Base-by-base conservation (phyloP, 164 flowering plant genomes). In the Pachysandra terminalis region DNA sequence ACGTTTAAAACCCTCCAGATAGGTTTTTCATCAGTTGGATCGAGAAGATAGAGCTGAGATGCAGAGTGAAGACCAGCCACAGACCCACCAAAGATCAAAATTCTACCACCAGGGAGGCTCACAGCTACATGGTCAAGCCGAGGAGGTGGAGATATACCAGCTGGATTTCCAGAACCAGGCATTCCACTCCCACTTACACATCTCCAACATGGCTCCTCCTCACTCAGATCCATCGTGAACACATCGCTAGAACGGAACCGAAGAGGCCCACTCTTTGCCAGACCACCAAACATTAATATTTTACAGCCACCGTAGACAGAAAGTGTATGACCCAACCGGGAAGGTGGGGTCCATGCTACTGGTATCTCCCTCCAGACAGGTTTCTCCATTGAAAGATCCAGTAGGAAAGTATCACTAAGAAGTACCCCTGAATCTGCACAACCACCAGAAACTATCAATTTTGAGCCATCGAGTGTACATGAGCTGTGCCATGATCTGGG, bases 401-500 rank as follows among this genome's bases (percentile, higher is more conserved):
- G 86, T 26, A 89, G 78, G 72, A 90, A 90, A 19, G 96, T 90
- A 52, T 93, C 98, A 52, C 96, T 90, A 15, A 93, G 83, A 61
- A 93, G 96, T 22, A 90, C 98, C 32, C 98, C 96, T 51, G 96
- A 86, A 81, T 93, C 96, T 16, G 96, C 93, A 81, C 98, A 93
- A 12, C 98, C 98, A 68, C 98, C 96, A 54, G 96, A 93, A 58
- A 90, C 96, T 15, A 93, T 82, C 79, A 93, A 72, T 80, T 90
- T 89, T 17, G 92, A 85, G 21, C 98, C 96, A 72, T 90, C 98
- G 56, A 93, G 90, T 9, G 98, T 90, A 79, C 98, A 93, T 5
- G 98, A 93, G 70, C 98, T 93, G 70, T 93, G 98, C 98, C 98
- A 93, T 73, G 98, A 90, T 79, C 98, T 83, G 17, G 98, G 96